Conservation (phyloP, 352 stramenopile species). For the Blastocystis sp. region DNA sequence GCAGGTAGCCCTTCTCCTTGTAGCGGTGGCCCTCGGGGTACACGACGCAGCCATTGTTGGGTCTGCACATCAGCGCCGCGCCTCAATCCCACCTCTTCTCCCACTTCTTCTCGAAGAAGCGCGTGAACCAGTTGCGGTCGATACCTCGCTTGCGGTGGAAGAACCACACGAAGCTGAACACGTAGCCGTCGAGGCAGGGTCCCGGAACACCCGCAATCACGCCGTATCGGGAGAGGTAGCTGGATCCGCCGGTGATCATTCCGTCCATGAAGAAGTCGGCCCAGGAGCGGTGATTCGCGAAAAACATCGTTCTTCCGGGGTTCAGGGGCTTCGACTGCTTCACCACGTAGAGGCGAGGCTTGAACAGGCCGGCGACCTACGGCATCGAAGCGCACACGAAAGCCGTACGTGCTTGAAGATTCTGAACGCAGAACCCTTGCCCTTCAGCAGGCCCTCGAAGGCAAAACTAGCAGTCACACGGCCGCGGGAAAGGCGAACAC, state of each 20-base stretch:
- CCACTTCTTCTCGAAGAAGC: conserved; percentile 66
- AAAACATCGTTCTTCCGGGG: conserved; percentile 65
- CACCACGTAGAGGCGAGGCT: conserved; percentile 8
- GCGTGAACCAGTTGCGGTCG: conserved; percentile 63
- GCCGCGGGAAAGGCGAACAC: not conserved
- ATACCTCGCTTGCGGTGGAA: conserved; percentile 67
- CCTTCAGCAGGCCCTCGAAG: conserved; percentile 7
- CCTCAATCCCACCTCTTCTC: not conserved
- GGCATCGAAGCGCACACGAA: not conserved
- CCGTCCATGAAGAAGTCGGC: conserved; percentile 67
- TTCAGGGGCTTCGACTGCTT: conserved; percentile 56
- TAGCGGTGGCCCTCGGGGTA: conserved; percentile 67
- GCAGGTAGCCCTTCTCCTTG: conserved; percentile 45
- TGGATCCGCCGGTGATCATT: conserved; percentile 52
- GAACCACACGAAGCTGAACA: conserved; percentile 68
- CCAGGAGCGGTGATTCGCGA: conserved; percentile 67
- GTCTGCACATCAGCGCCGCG: not conserved
- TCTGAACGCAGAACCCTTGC: conserved; percentile 22
- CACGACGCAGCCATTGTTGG: conserved; percentile 50
- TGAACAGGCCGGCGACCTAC: conserved; percentile 50
- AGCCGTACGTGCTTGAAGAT: conserved; percentile 34
- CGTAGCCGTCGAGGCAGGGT: conserved; percentile 44
- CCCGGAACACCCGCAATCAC: conserved; percentile 67
- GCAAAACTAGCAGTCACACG: conserved; percentile 10
- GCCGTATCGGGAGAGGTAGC: conserved; percentile 60